phyloP scores from a whole-genome alignment of 2,329 filamentous ascomycete species.

The Fusarium piperis region DNA sequence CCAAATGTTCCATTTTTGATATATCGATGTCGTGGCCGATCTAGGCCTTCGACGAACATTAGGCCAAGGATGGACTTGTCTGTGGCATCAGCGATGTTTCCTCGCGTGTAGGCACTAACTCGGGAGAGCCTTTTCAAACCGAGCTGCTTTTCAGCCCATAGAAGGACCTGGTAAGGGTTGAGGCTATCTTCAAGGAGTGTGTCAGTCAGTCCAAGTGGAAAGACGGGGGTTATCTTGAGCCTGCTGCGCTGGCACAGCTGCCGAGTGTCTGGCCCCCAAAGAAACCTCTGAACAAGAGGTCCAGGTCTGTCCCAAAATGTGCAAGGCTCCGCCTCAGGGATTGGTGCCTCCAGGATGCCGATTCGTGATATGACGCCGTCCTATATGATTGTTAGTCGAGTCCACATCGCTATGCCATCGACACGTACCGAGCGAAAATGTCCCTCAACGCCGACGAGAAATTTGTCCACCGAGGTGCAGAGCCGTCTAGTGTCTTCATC shows the following conservation, averaged over 20 bases:
- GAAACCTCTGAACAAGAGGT: background rate
- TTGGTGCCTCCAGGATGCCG: background rate
- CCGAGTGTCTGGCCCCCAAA: background rate
- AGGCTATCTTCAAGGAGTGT: background rate
- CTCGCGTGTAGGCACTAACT: background rate
- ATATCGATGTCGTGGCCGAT: too few relatives aligned
- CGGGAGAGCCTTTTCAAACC: background rate
- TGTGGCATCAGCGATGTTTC: too few relatives aligned
- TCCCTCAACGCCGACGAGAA: background rate
- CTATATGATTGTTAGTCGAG: background rate
- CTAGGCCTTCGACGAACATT: too few relatives aligned
- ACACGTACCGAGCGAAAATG: background rate
- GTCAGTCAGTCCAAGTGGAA: background rate
- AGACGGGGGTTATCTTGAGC: background rate
- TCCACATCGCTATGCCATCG: too few relatives aligned
- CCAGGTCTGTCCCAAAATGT: too few relatives aligned
- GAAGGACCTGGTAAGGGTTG: background rate
- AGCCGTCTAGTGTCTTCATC: background rate
- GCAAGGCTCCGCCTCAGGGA: too few relatives aligned
- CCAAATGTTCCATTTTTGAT: too few relatives aligned
- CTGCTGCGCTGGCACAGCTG: background rate
- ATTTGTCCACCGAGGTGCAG: background rate
- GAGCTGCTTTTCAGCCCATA: background rate
- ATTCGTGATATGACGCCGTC: conserved; percentile 1
- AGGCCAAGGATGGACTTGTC: too few relatives aligned